Base-by-base conservation (phyloP, 2,329 filamentous ascomycete species). In the Pyricularia sp. region DNA sequence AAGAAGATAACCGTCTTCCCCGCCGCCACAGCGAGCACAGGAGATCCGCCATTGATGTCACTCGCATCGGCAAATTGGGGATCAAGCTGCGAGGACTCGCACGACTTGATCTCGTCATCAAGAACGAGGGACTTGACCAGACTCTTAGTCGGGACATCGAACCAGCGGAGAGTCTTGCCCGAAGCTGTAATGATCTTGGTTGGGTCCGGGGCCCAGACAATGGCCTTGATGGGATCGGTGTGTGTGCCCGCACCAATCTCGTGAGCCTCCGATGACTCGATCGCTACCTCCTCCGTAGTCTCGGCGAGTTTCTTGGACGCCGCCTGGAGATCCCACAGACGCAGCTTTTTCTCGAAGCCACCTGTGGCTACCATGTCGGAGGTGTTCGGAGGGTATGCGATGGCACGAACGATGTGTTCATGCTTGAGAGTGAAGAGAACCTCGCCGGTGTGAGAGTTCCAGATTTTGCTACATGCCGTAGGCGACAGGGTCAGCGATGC, bases 381-480 rank as follows among this genome's bases (percentile, higher is more conserved):
- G 68, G 89, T 87, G 73, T 94, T 91, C 63, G 91, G 88, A 2
- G 92, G 91, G 75, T 97, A 98, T 12, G 95, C 93, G 71, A 98
- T 88, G 58, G 94, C 92, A 72, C 95, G 92, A 71, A 98, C 95
- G 72, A 99, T 97, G 79, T 99, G 95, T 72, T 93, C 88, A 79
- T 99, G 95, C 76, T 94, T 89, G 50, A 99, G 86, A 3, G 92
- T 94, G 75, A 91, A 91, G 61, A 97, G 85, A 66, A 92, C 88
- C 81, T 97, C 94, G 74, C 96, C 96, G 0, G 92, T 95, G 76
- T 96, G 92, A 0, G 95, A 97, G 75, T 99, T 93, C 95, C 96
- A 99, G 68, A 99, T 90, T 79, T 96, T 97, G 66, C 93, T 96
- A 71, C n/a, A 66, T 28, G 20, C 10, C 25, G 28, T 23, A 20